Percentiles rank a stretch among this genome's conserved stretches.
These are phyloP conservation scores for Cymodocea nodosa DNA, from an alignment of 116 monocot species.

Conservation along the genomic window DNA sequence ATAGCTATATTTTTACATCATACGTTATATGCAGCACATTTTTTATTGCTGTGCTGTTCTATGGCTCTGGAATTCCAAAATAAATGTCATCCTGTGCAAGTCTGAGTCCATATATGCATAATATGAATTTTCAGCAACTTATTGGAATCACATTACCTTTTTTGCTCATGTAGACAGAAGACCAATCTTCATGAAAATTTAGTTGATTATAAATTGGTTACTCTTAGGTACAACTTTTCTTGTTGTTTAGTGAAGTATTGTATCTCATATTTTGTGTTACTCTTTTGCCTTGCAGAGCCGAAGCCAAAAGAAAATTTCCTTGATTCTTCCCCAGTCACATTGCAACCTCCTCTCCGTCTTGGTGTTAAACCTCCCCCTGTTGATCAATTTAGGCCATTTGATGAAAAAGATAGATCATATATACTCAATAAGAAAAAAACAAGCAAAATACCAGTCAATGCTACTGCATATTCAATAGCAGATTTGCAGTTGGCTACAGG, in stretches of 20 bases:
- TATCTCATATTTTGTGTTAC: background rate
- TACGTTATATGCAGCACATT: background rate
- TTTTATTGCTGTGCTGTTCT: background rate
- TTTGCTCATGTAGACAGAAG: too few species aligned
- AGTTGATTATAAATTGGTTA: too few species aligned
- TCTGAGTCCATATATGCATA: too few species aligned
- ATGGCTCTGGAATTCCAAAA: background rate
- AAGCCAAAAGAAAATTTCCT: constrained; percentile 32
- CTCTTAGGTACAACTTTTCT: background rate
- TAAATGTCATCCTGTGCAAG: background rate
- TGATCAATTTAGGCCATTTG: constrained; percentile 43
- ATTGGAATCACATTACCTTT: too few species aligned
- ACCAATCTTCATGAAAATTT: too few species aligned
- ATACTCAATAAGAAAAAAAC: constrained; percentile 31
- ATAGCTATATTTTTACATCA: background rate
- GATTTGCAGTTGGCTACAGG: constrained; percentile 85
- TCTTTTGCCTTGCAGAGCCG: constrained; percentile 28
- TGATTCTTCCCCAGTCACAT: constrained; percentile 6
- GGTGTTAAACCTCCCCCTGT: constrained; percentile 67
- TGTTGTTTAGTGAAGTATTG: background rate
- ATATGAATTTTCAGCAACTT: too few species aligned
- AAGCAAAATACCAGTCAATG: constrained; percentile 26
- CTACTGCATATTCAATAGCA: constrained; percentile 63
- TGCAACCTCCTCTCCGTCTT: constrained; percentile 30
- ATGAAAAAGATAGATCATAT: constrained; percentile 40